Evolutionary conservation across 805 yeast species (phyloP).

Genomic region (Barnettozyma salicaria): DNA sequence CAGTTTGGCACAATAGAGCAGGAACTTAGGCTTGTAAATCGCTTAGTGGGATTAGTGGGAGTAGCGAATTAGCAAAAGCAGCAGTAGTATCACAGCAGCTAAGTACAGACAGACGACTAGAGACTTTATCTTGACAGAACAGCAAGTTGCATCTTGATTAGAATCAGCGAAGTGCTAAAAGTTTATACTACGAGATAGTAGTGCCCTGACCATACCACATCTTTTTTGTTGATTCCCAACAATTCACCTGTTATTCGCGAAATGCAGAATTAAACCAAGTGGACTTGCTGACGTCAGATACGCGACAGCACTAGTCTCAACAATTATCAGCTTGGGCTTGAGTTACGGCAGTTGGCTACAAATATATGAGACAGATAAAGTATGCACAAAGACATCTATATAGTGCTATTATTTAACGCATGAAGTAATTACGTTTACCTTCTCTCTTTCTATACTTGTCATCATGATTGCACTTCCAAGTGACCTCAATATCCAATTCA

Average conservation of each 20-base stretch:
- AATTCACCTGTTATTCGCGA: too few species aligned
- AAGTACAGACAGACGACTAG: not conserved
- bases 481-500: constrained; percentile 77
- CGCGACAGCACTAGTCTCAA: too few species aligned
- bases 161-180: constrained; percentile 1
- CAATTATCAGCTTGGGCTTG: too few species aligned
- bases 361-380: too few species aligned
- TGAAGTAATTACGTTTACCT: constrained; percentile 61
- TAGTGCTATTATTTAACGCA: constrained; percentile 41
- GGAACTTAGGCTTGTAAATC: not conserved
- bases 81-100: constrained; percentile 1
- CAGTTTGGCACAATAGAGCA: constrained; percentile 4
- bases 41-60: constrained; percentile 4
- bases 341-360: constrained; percentile 4
- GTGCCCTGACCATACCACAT: constrained; percentile 3
- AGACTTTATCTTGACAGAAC: constrained; percentile 2
- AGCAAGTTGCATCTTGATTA: not conserved
- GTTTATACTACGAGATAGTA: constrained; percentile 6
- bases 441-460: constrained; percentile 46
- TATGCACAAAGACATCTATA: too few species aligned
- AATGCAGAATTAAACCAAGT: too few species aligned
- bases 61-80: too few species aligned
- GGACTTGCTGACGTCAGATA: constrained; percentile 7
- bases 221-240: constrained; percentile 14
- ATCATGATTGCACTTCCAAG: constrained; percentile 40